These are phyloP conservation scores for Meyerozyma carpophila DNA, from an alignment of 1,139 yeast genomes.

Conservation along the genomic window DNA sequence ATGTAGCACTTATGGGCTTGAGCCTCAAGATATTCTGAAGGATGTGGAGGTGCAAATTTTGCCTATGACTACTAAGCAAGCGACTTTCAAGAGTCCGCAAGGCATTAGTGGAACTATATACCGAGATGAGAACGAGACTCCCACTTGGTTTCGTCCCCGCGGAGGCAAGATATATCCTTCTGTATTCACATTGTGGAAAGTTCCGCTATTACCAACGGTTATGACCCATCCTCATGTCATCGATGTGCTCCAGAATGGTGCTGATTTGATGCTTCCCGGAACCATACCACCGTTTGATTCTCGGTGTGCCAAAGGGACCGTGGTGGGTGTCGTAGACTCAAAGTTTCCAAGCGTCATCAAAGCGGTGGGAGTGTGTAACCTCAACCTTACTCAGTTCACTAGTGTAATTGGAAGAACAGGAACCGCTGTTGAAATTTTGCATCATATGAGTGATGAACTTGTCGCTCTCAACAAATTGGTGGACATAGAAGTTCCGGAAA, in stretches of 20 bases:
- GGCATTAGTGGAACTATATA: slow-evolving; percentile 60
- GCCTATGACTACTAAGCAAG: slow-evolving; percentile 61
- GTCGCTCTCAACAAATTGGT: slow-evolving; percentile 40
- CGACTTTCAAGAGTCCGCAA: slow-evolving; percentile 53
- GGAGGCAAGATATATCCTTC: slow-evolving; percentile 63
- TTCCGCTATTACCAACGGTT: slow-evolving; percentile 64
- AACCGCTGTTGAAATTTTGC: slow-evolving; percentile 60
- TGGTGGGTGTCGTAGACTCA: slow-evolving; percentile 70
- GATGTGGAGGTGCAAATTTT: slow-evolving; percentile 45
- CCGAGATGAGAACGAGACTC: slow-evolving; percentile 58
- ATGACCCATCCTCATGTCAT: slow-evolving; percentile 73
- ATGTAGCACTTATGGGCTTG: slow-evolving; percentile 40
- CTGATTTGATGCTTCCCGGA: slow-evolving; percentile 90
- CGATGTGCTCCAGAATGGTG: slow-evolving; percentile 61
- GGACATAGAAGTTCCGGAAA: slow-evolving; percentile 37
- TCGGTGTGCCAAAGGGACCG: slow-evolving; percentile 38
- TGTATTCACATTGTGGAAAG: slow-evolving; percentile 65
- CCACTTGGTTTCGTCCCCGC: slow-evolving; percentile 66
- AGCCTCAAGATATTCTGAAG: slow-evolving; percentile 38
- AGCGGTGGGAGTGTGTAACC: slow-evolving; percentile 68
- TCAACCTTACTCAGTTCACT: slow-evolving; percentile 43
- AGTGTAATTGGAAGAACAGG: slow-evolving; percentile 54
- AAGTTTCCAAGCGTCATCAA: slow-evolving; percentile 58
- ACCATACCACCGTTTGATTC: slow-evolving; percentile 71
- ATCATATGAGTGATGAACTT: slow-evolving; percentile 50